Conservation (phyloP, 2,329 filamentous ascomycete genomes). For the Monilinia fructigena region DNA sequence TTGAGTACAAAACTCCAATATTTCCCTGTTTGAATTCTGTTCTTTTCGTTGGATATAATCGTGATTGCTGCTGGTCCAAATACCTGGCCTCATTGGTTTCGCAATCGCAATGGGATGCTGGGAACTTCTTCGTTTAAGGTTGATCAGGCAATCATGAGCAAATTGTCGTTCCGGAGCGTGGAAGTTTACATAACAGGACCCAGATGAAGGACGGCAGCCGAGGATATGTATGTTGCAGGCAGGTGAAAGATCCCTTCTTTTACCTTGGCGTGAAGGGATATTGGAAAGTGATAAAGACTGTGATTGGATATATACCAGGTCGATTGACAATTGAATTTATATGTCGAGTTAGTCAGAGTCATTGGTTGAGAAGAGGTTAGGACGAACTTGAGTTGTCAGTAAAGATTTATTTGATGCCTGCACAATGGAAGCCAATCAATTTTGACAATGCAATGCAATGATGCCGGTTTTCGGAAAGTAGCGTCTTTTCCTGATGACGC, state of each 20-base stretch:
- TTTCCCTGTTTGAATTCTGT: background rate
- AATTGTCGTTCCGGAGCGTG: background rate
- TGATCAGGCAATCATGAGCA: slow-evolving; percentile 14
- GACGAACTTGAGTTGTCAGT: background rate
- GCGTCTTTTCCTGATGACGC: background rate
- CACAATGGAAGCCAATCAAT: slow-evolving; percentile 1
- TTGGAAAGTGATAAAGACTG: background rate
- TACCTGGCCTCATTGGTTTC: background rate
- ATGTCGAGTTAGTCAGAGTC: slow-evolving; percentile 1
- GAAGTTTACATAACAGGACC: slow-evolving; percentile 13
- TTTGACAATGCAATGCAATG: background rate
- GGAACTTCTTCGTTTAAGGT: slow-evolving; percentile 5
- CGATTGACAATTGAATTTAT: slow-evolving; percentile 2
- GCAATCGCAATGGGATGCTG: background rate
- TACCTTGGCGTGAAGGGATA: slow-evolving; percentile 12
- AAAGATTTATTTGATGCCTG: slow-evolving; percentile 3
- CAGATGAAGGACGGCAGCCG: slow-evolving; percentile 1
- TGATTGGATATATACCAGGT: slow-evolving; percentile 8
- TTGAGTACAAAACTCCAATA: background rate
- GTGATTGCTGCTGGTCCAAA: background rate
- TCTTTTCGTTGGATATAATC: slow-evolving; percentile 7
- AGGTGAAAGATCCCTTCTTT: slow-evolving; percentile 3
- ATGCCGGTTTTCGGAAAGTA: slow-evolving; percentile 21
- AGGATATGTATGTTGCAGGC: background rate
- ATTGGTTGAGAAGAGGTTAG: background rate